phyloP scores from a whole-genome alignment of 208 protist genomes.

The Leishmania major region DNA sequence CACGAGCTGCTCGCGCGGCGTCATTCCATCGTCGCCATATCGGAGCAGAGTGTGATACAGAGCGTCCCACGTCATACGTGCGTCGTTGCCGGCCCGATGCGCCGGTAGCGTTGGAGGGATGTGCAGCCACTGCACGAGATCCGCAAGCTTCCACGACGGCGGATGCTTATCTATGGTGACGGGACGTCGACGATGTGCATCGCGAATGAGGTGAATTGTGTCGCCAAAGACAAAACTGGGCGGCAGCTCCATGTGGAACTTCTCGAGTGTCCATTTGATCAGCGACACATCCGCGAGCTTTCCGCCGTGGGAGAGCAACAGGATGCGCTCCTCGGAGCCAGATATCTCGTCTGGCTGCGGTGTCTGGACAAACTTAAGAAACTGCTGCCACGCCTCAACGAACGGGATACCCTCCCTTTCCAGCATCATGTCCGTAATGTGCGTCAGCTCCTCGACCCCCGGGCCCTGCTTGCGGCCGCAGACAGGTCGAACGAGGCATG shows the following conservation, averaged over 20 bases:
- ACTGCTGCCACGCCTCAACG: constrained; percentile 70
- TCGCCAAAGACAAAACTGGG: constrained; percentile 82
- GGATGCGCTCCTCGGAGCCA: constrained; percentile 59
- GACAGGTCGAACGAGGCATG: constrained; percentile 67
- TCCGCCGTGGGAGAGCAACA: constrained; percentile 87
- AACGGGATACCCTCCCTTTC: constrained; percentile 73
- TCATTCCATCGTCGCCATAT: constrained; percentile 88
- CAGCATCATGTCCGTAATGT: constrained; percentile 82
- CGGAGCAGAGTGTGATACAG: constrained; percentile 87
- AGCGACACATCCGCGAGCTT: constrained; percentile 89
- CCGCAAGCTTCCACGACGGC: constrained; percentile 79
- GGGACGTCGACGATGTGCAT: constrained; percentile 83
- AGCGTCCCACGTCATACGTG: constrained; percentile 91
- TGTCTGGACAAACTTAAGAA: constrained; percentile 67
- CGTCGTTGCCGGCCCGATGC: constrained; percentile 88
- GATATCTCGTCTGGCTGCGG: constrained; percentile 73
- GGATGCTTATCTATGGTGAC: constrained; percentile 91
- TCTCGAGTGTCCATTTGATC: constrained; percentile 85
- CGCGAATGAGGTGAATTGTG: constrained; percentile 87
- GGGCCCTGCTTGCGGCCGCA: constrained; percentile 54
- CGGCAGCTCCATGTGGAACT: constrained; percentile 65
- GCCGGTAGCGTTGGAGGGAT: constrained; percentile 70
- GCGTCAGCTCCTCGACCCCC: constrained; percentile 74
- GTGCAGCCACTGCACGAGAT: constrained; percentile 88
- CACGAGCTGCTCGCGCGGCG: constrained; percentile 88